Base-by-base conservation (phyloP, 768 basidiomycete species). In the Psilocybe tampanensis region DNA sequence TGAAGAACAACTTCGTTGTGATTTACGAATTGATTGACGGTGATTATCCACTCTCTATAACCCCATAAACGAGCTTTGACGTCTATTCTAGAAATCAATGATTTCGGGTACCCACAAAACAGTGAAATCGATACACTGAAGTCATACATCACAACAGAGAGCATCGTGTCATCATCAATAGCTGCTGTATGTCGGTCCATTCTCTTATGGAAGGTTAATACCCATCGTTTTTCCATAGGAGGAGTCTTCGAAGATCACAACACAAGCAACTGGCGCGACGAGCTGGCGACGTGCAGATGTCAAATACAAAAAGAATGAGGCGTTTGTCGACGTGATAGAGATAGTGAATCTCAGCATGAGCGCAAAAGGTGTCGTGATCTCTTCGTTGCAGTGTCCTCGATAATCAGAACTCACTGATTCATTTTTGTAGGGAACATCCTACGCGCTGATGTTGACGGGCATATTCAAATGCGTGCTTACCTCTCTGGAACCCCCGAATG, bases 271-370 rank as follows among this genome's bases (percentile, higher is more conserved):
- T 0, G 97, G 97, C 0, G 89, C 92, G 24, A 98, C 92, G 29
- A 96, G 90, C 70, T 99, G 97, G 97, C 79, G 97, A 41, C 80
- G 95, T 55, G 89, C 86, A 15, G 97, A 98, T 68, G 95, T 98
- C 66, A 96, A 95, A 72, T 98, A 99, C 74, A 91, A 97, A 79
- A 99, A 98, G 82, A 99, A 99, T 63, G 97, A 99, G 68, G 97
- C 97, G 0, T 99, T 98, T 64, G 96, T 99, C n/a, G 97, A 99
- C 68, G 97, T 99, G 8, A 92, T 99, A 43, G 97, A 99, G 76
- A 92, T 84, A 2, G 92, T 99, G 59, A 98, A 99, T 67, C 71
- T 98, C 53, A 89, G 93, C 64, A 97, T 98, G 95, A 96, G 94
- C 70, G 91, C 95, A 2, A 98, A 96, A 77, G 95, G 95, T 90